Percentiles rank a stretch among this genome's conserved stretches.
Evolutionary conservation across 176 grass and related monocot species (phyloP).

Genomic region (Neostapfia colusana): DNA sequence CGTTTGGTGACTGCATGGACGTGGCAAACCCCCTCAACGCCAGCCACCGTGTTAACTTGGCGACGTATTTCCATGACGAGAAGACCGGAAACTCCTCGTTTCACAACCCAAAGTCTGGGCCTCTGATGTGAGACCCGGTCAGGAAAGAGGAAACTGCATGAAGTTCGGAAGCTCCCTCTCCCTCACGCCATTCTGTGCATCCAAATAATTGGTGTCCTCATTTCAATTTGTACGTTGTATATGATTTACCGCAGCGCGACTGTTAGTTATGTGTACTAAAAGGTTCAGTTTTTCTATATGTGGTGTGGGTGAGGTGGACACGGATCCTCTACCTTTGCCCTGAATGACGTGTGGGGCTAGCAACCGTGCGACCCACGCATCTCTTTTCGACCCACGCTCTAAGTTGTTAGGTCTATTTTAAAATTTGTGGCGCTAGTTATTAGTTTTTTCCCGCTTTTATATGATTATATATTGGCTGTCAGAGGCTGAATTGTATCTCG

Average conservation of each 20-base stretch:
- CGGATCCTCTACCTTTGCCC: too few species aligned
- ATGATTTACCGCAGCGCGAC: slow-evolving; percentile 24
- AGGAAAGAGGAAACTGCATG: slow-evolving; percentile 22
- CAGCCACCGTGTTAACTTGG: slow-evolving; percentile 41
- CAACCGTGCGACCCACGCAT: too few species aligned
- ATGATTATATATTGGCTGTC: too few species aligned
- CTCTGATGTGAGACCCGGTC: slow-evolving; percentile 38
- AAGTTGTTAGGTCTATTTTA: too few species aligned
- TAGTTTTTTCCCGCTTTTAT: too few species aligned
- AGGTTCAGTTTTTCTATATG: slow-evolving; percentile 17
- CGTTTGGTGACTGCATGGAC: slow-evolving; percentile 60
- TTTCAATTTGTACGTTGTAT: slow-evolving; percentile 41
- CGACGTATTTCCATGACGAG: slow-evolving; percentile 49
- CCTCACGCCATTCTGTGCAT: slow-evolving; percentile 50
- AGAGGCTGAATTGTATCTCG: slow-evolving; percentile 71
- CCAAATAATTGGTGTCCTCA: slow-evolving; percentile 55
- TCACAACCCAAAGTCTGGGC: slow-evolving; percentile 46
- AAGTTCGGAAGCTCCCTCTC: not conserved
- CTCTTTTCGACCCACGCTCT: too few species aligned
- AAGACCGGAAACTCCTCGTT: slow-evolving; percentile 41
- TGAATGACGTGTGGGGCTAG: too few species aligned
- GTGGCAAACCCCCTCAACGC: slow-evolving; percentile 37
- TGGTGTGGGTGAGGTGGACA: too few species aligned
- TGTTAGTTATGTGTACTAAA: slow-evolving; percentile 31
- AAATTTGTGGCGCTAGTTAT: too few species aligned